Percentiles rank a stretch among this genome's conserved stretches.
Conservation (phyloP, 768 basidiomycete species). For the Hemileccinum impolitum region DNA sequence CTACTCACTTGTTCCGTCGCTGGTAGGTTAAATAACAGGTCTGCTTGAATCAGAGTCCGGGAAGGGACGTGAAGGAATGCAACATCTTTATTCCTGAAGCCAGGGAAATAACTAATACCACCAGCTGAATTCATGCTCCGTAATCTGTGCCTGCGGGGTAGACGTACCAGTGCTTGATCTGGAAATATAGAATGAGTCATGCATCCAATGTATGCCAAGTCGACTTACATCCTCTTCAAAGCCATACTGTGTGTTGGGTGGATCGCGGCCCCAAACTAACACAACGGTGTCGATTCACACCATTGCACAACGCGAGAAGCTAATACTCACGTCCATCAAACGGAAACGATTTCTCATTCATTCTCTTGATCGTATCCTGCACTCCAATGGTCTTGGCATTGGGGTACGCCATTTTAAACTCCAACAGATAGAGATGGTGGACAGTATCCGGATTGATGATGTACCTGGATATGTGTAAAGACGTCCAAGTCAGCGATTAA, state of each 20-base stretch:
- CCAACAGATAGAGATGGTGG: constrained; percentile 58
- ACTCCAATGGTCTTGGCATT: constrained; percentile 71
- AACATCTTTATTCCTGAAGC: constrained; percentile 74
- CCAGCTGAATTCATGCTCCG: neutral
- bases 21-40: constrained; percentile 82
- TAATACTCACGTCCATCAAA: constrained; percentile 61
- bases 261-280: constrained; percentile 60
- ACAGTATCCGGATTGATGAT: constrained; percentile 57
- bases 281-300: neutral
- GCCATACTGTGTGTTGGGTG: constrained; percentile 63
- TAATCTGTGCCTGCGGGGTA: neutral
- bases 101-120: constrained; percentile 59
- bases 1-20: constrained; percentile 64
- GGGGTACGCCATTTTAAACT: constrained; percentile 69
- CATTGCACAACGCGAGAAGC: neutral
- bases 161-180: constrained; percentile 52
- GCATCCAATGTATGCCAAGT: neutral
- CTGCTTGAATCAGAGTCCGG: constrained; percentile 74
- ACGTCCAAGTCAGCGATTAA: neutral
- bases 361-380: constrained; percentile 48
- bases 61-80: constrained; percentile 75
- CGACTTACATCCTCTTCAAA: constrained; percentile 67
- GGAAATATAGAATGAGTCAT: neutral
- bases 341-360: constrained; percentile 46
- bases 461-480: constrained; percentile 37